Percentiles rank a stretch among this genome's conserved stretches.
Evolutionary conservation across 208 protist species (phyloP).

Genomic region (Naegleria gruberi): DNA sequence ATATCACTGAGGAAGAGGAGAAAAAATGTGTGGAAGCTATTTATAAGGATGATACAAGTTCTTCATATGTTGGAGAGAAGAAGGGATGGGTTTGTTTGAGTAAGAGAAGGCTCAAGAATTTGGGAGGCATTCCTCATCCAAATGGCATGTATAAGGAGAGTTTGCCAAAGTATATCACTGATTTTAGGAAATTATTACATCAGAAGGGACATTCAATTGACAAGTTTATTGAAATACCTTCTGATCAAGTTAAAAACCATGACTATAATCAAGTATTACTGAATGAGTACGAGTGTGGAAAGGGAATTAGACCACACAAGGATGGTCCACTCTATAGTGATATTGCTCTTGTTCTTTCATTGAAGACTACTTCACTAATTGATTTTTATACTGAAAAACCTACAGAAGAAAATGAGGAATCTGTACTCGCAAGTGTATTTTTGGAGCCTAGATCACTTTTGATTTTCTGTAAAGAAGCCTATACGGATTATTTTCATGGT

Average conservation of each 20-base stretch:
- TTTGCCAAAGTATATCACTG: background rate
- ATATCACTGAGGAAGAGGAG: constrained; percentile 64
- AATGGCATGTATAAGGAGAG: background rate
- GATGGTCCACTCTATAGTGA: constrained; percentile 78
- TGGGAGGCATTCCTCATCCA: background rate
- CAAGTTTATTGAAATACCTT: background rate
- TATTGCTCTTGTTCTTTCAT: constrained; percentile 40
- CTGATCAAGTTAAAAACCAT: background rate
- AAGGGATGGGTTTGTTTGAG: background rate
- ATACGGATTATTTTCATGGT: constrained; percentile 72
- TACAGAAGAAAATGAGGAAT: background rate
- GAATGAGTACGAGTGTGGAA: constrained; percentile 70
- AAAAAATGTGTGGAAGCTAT: constrained; percentile 55
- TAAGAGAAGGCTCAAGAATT: constrained; percentile 12
- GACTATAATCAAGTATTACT: constrained; percentile 53
- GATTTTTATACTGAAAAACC: background rate
- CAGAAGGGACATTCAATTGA: background rate
- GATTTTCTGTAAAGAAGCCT: constrained; percentile 63
- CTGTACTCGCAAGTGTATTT: constrained; percentile 44
- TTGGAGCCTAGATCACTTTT: constrained; percentile 71
- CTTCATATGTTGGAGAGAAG: background rate
- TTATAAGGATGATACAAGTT: constrained; percentile 31
- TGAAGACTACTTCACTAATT: background rate
- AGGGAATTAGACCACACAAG: constrained; percentile 71
- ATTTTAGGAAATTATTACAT: background rate